phyloP scores from a whole-genome alignment of 2,329 filamentous ascomycete species.

The Fusarium succisae region DNA sequence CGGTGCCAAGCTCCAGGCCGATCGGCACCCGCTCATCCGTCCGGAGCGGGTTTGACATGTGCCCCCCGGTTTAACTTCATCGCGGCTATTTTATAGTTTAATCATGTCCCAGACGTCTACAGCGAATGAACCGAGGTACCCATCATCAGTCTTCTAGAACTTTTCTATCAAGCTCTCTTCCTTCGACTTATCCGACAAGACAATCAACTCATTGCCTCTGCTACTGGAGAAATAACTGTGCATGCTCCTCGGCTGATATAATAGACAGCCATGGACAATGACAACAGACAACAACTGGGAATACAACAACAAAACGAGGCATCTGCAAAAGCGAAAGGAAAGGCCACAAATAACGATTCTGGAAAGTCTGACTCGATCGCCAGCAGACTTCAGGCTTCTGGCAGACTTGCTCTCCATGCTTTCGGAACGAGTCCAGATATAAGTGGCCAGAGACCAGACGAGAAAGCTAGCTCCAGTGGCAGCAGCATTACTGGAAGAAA shows the following conservation, averaged over 20 bases:
- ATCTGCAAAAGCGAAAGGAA: slow-evolving; percentile 24
- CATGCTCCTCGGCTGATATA: not conserved
- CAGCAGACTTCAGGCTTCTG: slow-evolving; percentile 43
- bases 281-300: not conserved
- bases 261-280: slow-evolving; percentile 21
- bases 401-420: slow-evolving; percentile 41
- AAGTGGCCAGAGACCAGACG: slow-evolving; percentile 18
- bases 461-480: slow-evolving; percentile 33
- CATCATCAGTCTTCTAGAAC: not conserved
- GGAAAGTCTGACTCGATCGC: slow-evolving; percentile 23
- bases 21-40: slow-evolving; percentile 42
- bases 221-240: not conserved
- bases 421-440: slow-evolving; percentile 31
- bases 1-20: slow-evolving; percentile 21
- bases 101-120: not conserved
- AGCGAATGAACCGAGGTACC: not conserved
- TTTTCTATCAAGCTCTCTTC: not conserved
- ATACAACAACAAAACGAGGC: not conserved
- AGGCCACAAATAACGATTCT: slow-evolving; percentile 30
- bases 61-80: slow-evolving; percentile 15
- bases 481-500: slow-evolving; percentile 20
- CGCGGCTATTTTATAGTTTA: not conserved
- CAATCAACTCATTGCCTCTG: not conserved
- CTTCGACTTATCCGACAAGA: not conserved
- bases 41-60: slow-evolving; percentile 29